A percentile compares a stretch with the other conserved stretches of the same genome.
These are phyloP conservation scores for Didymella glomerata DNA, from an alignment of 2,329 filamentous ascomycete genomes.

Conservation along the genomic window DNA sequence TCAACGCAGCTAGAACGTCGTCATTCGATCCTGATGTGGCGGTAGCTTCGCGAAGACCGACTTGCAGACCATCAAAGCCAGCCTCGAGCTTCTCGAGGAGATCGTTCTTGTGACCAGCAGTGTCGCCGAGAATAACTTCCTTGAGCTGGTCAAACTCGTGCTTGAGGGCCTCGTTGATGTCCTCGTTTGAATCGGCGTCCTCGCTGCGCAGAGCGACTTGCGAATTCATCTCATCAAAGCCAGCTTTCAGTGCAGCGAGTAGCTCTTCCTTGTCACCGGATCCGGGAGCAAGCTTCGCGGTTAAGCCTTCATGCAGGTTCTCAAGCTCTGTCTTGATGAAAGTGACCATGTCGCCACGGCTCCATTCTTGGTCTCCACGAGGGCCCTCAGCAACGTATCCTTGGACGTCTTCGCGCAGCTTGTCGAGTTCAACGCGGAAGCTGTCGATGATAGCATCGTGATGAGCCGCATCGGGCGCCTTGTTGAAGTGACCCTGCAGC, in stretches of 20 bases:
- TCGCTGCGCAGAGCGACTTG: slow-evolving; percentile 50
- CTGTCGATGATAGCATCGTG: slow-evolving; percentile 82
- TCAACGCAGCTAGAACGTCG: slow-evolving; percentile 60
- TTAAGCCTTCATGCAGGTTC: slow-evolving; percentile 66
- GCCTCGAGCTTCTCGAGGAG: slow-evolving; percentile 67
- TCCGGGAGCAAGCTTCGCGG: slow-evolving; percentile 53
- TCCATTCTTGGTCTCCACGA: slow-evolving; percentile 52
- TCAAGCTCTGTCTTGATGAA: slow-evolving; percentile 67
- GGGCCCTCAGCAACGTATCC: slow-evolving; percentile 58
- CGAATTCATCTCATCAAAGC: slow-evolving; percentile 53
- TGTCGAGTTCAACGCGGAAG: slow-evolving; percentile 70
- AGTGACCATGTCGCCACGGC: slow-evolving; percentile 56
- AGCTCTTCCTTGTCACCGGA: slow-evolving; percentile 50
- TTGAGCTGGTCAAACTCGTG: slow-evolving; percentile 84
- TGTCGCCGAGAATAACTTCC: slow-evolving; percentile 73
- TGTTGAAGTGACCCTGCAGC: slow-evolving; percentile 82
- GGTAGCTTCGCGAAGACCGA: slow-evolving; percentile 52
- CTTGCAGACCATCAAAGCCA: slow-evolving; percentile 58
- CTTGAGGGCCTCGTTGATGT: slow-evolving; percentile 74
- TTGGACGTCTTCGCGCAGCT: slow-evolving; percentile 68
- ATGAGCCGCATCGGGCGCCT: slow-evolving; percentile 70
- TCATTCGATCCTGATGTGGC: slow-evolving; percentile 49
- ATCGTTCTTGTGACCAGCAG: slow-evolving; percentile 66
- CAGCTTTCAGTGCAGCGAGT: slow-evolving; percentile 50
- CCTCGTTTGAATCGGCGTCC: slow-evolving; percentile 53